Evolutionary conservation across 148 eudicot species (phyloP), one percentile per base, ranked within the genome.

Genomic region (Rhododendron griersonianum): DNA sequence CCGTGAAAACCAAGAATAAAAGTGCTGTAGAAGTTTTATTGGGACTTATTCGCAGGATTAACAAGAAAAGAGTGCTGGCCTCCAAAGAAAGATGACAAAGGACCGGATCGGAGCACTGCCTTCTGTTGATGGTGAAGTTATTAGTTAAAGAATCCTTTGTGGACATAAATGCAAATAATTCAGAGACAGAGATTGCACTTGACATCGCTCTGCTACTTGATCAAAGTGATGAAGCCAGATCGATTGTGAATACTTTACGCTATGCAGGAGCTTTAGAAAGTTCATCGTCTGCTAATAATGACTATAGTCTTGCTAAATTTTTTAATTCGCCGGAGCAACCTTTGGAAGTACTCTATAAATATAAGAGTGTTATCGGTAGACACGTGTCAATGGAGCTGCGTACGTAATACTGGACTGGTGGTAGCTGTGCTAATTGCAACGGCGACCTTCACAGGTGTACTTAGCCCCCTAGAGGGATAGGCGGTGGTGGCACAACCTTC

Each of bases 321-420:
- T 15, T 15, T 0, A 53, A 3, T 53, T 53, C 57, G 0, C 19
- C 57, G 1, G 57, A 53, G 57, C 57, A 0, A 50, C 0, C 1
- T 5, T 71, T 2, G 15, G 77, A 71, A 23, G 0, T 8, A 23
- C 2, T 30, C 14, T 8, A n/a, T 71, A 30, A 14, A 13, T 1
- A 0, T 2, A 30, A 23, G 5, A 2, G 30, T 13, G 0, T 8
- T 3, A 11, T 30, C 4, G 1, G 5, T 3, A 71, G 0, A 5
- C 71, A 28, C 0, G n/a, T 30, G 25, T 11, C 77, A 30, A 71
- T 69, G 30, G 75, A 71, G 37, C 0, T 13, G 77, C 39, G 33
- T 13, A 30, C 30, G 30, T 28, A 28, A 71, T 13, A 5, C 33
- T 10, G 77, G n/a, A 71, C 13, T 71, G 2, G 77, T 71, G 77